Base-by-base conservation (phyloP, 2,329 filamentous ascomycete genomes). In the Boeremia exigua region DNA sequence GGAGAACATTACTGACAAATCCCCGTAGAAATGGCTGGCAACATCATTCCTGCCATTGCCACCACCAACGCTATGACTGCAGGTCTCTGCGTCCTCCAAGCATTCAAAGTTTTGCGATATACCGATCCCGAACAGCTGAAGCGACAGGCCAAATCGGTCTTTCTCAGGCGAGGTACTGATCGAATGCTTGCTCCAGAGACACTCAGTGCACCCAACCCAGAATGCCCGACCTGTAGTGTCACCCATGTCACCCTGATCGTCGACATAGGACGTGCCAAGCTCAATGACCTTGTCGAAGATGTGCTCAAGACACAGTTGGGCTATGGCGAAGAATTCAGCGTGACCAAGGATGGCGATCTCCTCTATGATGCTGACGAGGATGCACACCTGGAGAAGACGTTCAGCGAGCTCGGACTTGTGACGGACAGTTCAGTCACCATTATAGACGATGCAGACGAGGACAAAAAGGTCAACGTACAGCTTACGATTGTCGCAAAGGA, bases 31-130 rank as follows among this genome's bases (percentile, higher is more conserved):
- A 99, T 98, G 94, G 95, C 95, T 4, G 95, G 95, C 49, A 99
- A 99, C 73, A 99, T 99, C 68, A 99, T 99, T 58, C 95, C 95
- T 1, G 95, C 95, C 2, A 99, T 99, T 71, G 95, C 95, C 5
- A 99, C 95, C 0, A 98, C 95, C 0, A 99, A 99, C 74, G 95
- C 95, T 14, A 96, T 98, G 74, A 94, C 95, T 1, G 95, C 95
- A 14, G 90, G 92, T 11, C 83, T 99, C 9, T 98, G 93, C 70
- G 92, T 98, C 6, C 79, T 99, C 25, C 89, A 98, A 74, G 88
- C 93, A 0, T 95, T 96, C 81, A 98, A 97, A 75, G 88, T 98
- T 23, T 79, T 99, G 54, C 88, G 83, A 29, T 54, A 54, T 12
- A 40, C 46, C 37, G 55, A 58, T 14, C 55, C 49, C 69, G 85